Percentiles rank a stretch among this genome's conserved stretches.
These are phyloP conservation scores for Nicotiana paniculata DNA, from an alignment of 257 asterid species.

Conservation along the genomic window DNA sequence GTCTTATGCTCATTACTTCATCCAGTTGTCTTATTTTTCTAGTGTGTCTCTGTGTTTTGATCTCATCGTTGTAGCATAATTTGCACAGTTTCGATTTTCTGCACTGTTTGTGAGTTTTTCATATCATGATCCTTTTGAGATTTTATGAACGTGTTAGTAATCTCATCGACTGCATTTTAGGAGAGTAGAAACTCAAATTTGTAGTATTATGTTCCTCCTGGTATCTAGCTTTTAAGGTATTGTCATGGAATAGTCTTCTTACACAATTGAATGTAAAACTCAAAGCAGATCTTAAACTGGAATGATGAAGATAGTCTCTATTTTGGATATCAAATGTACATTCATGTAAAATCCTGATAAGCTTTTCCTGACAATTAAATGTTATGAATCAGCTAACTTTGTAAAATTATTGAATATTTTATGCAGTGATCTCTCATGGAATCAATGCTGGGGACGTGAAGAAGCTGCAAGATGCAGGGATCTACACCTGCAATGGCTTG, in stretches of 20 bases:
- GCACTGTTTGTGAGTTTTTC: neutral
- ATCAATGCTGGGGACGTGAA: constrained; percentile 98
- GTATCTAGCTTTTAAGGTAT: neutral
- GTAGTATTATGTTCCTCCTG: neutral
- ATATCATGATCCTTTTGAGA: neutral
- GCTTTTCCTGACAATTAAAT: neutral
- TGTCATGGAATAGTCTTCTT: neutral
- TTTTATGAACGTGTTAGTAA: neutral
- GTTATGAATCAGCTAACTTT: neutral
- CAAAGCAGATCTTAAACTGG: neutral
- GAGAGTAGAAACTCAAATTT: neutral
- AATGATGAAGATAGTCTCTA: neutral
- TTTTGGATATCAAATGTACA: neutral
- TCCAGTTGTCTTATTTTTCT: neutral
- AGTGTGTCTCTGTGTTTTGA: neutral
- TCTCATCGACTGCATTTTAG: neutral
- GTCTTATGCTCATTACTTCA: neutral
- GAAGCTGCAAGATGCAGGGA: constrained; percentile 98
- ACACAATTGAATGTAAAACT: neutral
- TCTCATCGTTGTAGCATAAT: neutral
- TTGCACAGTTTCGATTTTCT: neutral
- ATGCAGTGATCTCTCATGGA: constrained; percentile 87
- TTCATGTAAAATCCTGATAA: neutral
- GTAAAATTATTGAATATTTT: neutral
- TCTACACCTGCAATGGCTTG: constrained; percentile 88